phyloP scores from a whole-genome alignment of 768 basidiomycete species.

The Xanthoconium stramineum region DNA sequence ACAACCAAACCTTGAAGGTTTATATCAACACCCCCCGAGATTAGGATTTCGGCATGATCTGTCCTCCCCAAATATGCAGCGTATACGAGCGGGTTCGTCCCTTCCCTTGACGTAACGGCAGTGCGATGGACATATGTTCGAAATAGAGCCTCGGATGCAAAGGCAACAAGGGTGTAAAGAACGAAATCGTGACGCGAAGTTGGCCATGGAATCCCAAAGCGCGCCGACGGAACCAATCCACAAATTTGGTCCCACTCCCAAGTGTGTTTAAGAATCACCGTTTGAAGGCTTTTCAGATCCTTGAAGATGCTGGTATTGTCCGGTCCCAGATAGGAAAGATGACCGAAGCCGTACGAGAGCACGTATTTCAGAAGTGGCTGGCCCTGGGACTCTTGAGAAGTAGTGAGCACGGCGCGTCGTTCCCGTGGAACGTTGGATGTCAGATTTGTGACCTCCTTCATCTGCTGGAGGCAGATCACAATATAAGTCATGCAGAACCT shows the following conservation, averaged over 20 bases:
- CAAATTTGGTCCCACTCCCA: conserved; percentile 9
- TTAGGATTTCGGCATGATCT: neutral
- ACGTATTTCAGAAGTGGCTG: conserved; percentile 12
- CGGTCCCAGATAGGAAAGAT: neutral
- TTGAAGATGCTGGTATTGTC: neutral
- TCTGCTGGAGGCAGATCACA: conserved; percentile 1
- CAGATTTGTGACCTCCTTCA: neutral
- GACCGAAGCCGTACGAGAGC: conserved; percentile 7
- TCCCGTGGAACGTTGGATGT: neutral
- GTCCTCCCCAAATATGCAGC: conserved; percentile 1
- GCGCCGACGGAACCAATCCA: neutral
- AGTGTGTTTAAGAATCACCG: neutral
- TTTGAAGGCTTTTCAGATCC: conserved; percentile 1
- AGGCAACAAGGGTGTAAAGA: conserved; percentile 6
- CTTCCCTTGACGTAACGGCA: neutral
- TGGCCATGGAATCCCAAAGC: conserved; percentile 1
- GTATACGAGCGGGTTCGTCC: conserved; percentile 13
- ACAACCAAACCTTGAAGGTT: neutral
- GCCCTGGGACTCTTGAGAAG: neutral
- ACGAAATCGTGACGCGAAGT: neutral
- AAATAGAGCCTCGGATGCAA: neutral
- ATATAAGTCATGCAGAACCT: conserved; percentile 12
- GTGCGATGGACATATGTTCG: neutral
- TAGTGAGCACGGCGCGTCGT: neutral
- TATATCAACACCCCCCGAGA: neutral